phyloP scores from a whole-genome alignment of 768 basidiomycete genomes.

The Rhodosporidiobolus odoratus region DNA sequence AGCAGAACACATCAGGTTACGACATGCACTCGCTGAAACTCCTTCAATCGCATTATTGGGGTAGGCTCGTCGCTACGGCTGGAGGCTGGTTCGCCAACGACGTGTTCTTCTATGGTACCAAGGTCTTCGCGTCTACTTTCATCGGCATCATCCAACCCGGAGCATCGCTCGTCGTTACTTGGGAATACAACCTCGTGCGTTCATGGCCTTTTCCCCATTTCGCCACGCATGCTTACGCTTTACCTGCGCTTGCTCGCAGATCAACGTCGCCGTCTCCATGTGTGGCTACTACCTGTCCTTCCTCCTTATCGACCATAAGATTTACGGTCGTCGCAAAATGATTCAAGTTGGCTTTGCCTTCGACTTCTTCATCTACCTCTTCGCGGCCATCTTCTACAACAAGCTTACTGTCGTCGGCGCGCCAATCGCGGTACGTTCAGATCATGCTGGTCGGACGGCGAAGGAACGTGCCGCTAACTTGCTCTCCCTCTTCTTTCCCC shows the following conservation, averaged over 20 bases:
- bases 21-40: constrained; percentile 47
- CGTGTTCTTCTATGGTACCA: constrained; percentile 47
- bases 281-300: constrained; percentile 49
- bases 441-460: too few species aligned
- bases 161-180: constrained; percentile 46
- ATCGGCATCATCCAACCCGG: constrained; percentile 48
- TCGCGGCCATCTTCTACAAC: constrained; percentile 44
- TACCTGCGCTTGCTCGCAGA: constrained; percentile 9
- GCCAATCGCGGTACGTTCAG: constrained; percentile 40
- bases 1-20: constrained; percentile 48
- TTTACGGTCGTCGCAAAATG: constrained; percentile 25
- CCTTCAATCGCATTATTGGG: constrained; percentile 46
- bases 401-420: constrained; percentile 39
- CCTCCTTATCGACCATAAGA: constrained; percentile 50
- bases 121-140: constrained; percentile 48
- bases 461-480: too few species aligned
- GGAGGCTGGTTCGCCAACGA: constrained; percentile 49
- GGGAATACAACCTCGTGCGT: constrained; percentile 47
- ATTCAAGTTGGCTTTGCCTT: constrained; percentile 45
- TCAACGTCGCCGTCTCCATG: constrained; percentile 48
- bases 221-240: neutral
- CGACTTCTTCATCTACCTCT: constrained; percentile 47
- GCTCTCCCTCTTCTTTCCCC: neutral
- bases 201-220: neutral
- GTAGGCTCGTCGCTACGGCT: constrained; percentile 44